These are phyloP conservation scores for Fraxinus latifolia DNA, from an alignment of 305 asterid species.

Conservation along the genomic window DNA sequence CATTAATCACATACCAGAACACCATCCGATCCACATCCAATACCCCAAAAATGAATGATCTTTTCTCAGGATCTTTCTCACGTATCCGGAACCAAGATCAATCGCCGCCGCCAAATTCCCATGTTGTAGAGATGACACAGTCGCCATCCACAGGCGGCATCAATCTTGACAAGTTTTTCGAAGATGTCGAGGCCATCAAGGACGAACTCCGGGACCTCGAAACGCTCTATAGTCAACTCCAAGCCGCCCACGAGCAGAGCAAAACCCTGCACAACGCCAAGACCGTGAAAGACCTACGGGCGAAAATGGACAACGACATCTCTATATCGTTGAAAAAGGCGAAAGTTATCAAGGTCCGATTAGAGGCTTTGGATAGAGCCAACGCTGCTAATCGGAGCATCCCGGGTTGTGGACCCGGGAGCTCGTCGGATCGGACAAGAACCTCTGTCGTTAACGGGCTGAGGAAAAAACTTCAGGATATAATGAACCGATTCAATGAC, in stretches of 20 bases:
- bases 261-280: slow-evolving; percentile 80
- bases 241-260: slow-evolving; percentile 66
- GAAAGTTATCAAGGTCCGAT: slow-evolving; percentile 34
- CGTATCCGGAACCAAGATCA: slow-evolving; percentile 33
- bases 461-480: slow-evolving; percentile 50
- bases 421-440: slow-evolving; percentile 41
- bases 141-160: slow-evolving; percentile 45
- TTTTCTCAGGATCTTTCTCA: slow-evolving; percentile 48
- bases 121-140: slow-evolving; percentile 54
- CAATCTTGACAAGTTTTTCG: slow-evolving; percentile 69
- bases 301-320: slow-evolving; percentile 68
- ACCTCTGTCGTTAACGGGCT: slow-evolving; percentile 54
- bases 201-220: slow-evolving; percentile 68
- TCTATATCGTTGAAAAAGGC: slow-evolving; percentile 39
- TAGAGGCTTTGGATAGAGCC: slow-evolving; percentile 40
- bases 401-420: slow-evolving; percentile 50
- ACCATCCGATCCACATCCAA: not conserved
- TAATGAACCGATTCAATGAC: slow-evolving; percentile 48
- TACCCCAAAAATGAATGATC: slow-evolving; percentile 35
- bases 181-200: slow-evolving; percentile 72
- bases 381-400: slow-evolving; percentile 41
- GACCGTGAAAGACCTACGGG: slow-evolving; percentile 65
- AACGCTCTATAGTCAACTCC: slow-evolving; percentile 53
- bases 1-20: not conserved
- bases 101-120: slow-evolving; percentile 33